Evolutionary conservation across 345 rosid species (phyloP).

Genomic region (Abelmoschus esculentus): DNA sequence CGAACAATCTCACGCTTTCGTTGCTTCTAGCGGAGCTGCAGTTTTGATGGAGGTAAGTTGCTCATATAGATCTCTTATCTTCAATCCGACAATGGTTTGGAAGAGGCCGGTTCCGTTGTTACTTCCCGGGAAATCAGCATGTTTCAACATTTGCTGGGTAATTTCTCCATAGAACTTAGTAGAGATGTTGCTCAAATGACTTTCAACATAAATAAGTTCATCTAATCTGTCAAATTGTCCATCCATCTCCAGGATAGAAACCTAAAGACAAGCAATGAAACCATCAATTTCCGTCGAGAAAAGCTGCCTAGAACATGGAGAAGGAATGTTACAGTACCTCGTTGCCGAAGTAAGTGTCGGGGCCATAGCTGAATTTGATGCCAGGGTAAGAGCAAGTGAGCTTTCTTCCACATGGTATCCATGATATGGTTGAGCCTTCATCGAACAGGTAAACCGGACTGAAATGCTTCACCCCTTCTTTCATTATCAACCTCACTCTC

Average conservation of each 20-base stretch:
- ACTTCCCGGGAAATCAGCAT: conserved; percentile 92
- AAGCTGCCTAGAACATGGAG: background rate
- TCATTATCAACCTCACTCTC: conserved; percentile 90
- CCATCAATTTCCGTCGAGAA: background rate
- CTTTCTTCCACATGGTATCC: conserved; percentile 98
- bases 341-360: conserved; percentile 66
- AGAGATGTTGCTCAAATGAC: conserved; percentile 89
- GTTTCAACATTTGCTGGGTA: conserved; percentile 94
- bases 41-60: conserved; percentile 55
- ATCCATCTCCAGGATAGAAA: conserved; percentile 91
- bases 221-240: conserved; percentile 94
- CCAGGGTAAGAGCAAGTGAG: conserved; percentile 98
- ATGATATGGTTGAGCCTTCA: conserved; percentile 83
- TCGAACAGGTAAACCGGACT: conserved; percentile 88
- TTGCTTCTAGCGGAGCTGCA: conserved; percentile 44
- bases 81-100: conserved; percentile 84
- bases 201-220: conserved; percentile 89
- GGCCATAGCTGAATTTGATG: conserved; percentile 77
- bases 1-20: conserved; percentile 38
- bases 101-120: conserved; percentile 94
- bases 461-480: conserved; percentile 82
- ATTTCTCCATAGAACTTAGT: conserved; percentile 92
- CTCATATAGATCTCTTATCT: conserved; percentile 86
- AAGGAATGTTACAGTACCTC: conserved; percentile 46
- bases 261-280: conserved; percentile 29